Conservation (phyloP, 2,329 filamentous ascomycete genomes). For the Rutstroemia sp. region DNA sequence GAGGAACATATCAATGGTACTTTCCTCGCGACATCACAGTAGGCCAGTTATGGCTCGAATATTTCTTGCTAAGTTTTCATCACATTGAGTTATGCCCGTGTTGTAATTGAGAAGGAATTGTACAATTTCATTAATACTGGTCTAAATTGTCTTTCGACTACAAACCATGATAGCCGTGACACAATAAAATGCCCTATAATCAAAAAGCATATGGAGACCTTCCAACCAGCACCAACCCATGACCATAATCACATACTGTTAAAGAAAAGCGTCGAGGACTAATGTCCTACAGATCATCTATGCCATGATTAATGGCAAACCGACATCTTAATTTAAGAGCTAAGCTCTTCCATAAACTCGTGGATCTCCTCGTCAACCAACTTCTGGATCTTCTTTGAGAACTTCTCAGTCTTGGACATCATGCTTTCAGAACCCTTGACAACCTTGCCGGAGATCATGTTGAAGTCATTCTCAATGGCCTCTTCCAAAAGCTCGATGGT, state of each 20-base stretch:
- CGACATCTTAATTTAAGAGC: constrained; percentile 18
- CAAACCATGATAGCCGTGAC: constrained; percentile 12
- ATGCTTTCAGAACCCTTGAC: constrained; percentile 46
- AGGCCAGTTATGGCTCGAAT: too few species aligned
- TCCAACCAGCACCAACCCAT: constrained; percentile 24
- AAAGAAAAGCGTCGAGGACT: constrained; percentile 16
- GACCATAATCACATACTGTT: constrained; percentile 23
- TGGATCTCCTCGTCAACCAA: constrained; percentile 54
- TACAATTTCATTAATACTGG: constrained; percentile 13
- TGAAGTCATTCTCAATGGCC: constrained; percentile 48
- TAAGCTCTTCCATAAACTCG: constrained; percentile 47
- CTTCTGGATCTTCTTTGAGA: constrained; percentile 56
- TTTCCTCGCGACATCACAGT: neutral
- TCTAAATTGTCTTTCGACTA: constrained; percentile 21
- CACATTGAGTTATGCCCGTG: too few species aligned
- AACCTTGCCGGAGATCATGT: constrained; percentile 50
- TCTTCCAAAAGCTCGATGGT: constrained; percentile 55
- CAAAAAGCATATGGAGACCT: constrained; percentile 25
- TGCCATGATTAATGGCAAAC: constrained; percentile 12
- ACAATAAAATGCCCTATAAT: constrained; percentile 25
- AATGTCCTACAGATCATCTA: constrained; percentile 15
- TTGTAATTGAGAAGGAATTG: constrained; percentile 1
- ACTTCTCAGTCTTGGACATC: constrained; percentile 50
- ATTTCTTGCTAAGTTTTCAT: too few species aligned
- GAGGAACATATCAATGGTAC: neutral